A percentile compares a stretch with the other conserved stretches of the same genome.
These are phyloP conservation scores for Myriosclerotinia curreyana DNA, from an alignment of 2,329 filamentous ascomycete genomes.

Conservation along the genomic window DNA sequence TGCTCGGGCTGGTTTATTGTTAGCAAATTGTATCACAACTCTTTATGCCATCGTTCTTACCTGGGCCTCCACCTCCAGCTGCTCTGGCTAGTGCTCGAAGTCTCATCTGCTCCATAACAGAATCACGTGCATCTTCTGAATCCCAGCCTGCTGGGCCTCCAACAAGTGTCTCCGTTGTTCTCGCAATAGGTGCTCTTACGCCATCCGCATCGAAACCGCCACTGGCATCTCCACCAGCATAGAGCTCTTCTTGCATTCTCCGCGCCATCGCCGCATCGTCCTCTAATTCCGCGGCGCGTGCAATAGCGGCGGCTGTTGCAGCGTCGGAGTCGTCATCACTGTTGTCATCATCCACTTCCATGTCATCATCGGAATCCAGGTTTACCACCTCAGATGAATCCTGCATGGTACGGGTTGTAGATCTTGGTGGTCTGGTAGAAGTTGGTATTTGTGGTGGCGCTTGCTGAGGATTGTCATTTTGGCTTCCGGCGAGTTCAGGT, in stretches of 20 bases:
- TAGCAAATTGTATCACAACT: constrained; percentile 18
- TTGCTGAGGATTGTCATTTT: constrained; percentile 27
- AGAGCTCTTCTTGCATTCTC: constrained; percentile 87
- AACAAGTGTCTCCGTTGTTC: constrained; percentile 87
- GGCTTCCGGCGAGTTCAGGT: constrained; percentile 58
- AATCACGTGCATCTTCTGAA: constrained; percentile 43
- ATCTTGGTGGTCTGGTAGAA: constrained; percentile 32
- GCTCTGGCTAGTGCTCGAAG: constrained; percentile 38
- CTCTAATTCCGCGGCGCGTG: constrained; percentile 60
- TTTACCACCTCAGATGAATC: constrained; percentile 62
- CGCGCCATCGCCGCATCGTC: constrained; percentile 93
- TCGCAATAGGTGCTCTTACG: constrained; percentile 84
- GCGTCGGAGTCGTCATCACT: constrained; percentile 39
- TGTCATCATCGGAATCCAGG: constrained; percentile 78
- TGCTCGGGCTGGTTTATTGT: constrained; percentile 42
- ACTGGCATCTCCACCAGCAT: constrained; percentile 52
- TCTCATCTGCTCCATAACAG: constrained; percentile 34
- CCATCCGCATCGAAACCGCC: constrained; percentile 52
- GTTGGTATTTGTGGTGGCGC: constrained; percentile 35
- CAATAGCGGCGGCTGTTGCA: constrained; percentile 40
- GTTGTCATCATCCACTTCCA: constrained; percentile 47
- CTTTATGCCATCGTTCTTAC: constrained; percentile 27
- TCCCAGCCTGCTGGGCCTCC: constrained; percentile 58
- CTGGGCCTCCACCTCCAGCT: constrained; percentile 15
- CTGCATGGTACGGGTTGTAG: constrained; percentile 40